A percentile compares a stretch with the other conserved stretches of the same genome.
Evolutionary conservation across 495 filamentous ascomycete species (phyloP).

Genomic region (Neurospora africana): DNA sequence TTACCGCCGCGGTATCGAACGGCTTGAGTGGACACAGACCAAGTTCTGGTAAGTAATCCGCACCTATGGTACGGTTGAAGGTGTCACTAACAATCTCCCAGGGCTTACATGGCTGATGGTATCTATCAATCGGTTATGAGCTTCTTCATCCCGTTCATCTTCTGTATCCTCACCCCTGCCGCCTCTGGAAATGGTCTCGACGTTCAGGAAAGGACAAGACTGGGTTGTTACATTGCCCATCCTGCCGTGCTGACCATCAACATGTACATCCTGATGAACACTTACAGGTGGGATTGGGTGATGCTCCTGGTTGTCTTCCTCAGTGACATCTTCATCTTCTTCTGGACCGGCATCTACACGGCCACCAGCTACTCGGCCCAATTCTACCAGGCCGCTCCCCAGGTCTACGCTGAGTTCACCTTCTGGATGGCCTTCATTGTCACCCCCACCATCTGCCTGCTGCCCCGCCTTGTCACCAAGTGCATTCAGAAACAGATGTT

Average conservation of each 20-base stretch:
- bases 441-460: constrained; percentile 64
- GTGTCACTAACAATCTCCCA: constrained; percentile 28
- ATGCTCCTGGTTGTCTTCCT: constrained; percentile 68
- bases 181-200: constrained; percentile 57
- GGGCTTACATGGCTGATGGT: constrained; percentile 92
- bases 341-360: constrained; percentile 94
- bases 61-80: background rate
- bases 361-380: constrained; percentile 48
- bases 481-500: constrained; percentile 84
- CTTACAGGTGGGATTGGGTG: constrained; percentile 96
- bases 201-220: constrained; percentile 63
- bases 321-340: constrained; percentile 80
- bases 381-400: constrained; percentile 68
- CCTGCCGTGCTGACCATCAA: constrained; percentile 82
- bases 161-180: constrained; percentile 59
- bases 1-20: constrained; percentile 91
- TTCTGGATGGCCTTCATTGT: constrained; percentile 81
- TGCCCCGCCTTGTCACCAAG: constrained; percentile 81
- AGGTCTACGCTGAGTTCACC: constrained; percentile 68
- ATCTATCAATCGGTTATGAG: constrained; percentile 86
- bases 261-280: constrained; percentile 88
- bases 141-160: constrained; percentile 84
- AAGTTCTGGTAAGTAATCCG: constrained; percentile 78
- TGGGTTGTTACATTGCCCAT: constrained; percentile 73
- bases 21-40: constrained; percentile 88